Conservation (phyloP, 106 monocot genomes). For the Dendrobium chrysotoxum region DNA sequence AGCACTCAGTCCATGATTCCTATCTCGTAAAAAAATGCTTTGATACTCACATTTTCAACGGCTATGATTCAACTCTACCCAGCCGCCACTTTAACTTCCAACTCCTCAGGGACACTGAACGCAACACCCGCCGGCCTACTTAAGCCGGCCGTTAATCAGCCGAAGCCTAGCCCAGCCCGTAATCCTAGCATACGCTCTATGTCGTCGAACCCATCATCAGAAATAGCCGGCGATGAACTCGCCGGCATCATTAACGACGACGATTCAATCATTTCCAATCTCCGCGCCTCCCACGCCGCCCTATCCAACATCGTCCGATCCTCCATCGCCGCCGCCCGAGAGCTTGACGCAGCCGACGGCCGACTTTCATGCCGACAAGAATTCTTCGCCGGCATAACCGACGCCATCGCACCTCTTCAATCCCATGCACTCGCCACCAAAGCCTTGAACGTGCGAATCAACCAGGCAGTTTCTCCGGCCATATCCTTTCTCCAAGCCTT, state of each 20-base stretch:
- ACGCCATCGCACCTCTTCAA: slow-evolving; percentile 23
- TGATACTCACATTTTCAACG: neutral
- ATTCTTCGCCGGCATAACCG: slow-evolving; percentile 10
- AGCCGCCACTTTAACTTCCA: neutral
- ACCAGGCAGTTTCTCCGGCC: slow-evolving; percentile 39
- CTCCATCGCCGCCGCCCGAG: slow-evolving; percentile 3
- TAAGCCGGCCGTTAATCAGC: neutral
- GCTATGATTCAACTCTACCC: neutral
- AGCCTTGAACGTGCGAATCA: slow-evolving; percentile 32
- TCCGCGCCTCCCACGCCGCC: slow-evolving; percentile 10
- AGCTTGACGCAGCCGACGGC: slow-evolving; percentile 6
- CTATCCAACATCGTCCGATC: slow-evolving; percentile 16
- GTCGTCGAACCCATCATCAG: neutral
- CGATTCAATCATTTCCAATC: slow-evolving; percentile 1
- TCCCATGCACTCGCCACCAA: slow-evolving; percentile 26
- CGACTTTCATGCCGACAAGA: slow-evolving; percentile 14
- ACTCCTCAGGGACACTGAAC: neutral
- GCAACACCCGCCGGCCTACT: neutral
- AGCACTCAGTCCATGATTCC: too few relatives aligned
- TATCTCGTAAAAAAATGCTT: too few relatives aligned
- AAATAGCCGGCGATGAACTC: neutral
- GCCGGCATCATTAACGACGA: neutral
- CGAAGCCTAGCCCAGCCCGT: neutral
- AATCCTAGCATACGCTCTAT: neutral
- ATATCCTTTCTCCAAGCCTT: slow-evolving; percentile 25